A percentile compares a stretch with the other conserved stretches of the same genome.
phyloP scores from a whole-genome alignment of 345 rosid genomes.

The Acer yangbiense region DNA sequence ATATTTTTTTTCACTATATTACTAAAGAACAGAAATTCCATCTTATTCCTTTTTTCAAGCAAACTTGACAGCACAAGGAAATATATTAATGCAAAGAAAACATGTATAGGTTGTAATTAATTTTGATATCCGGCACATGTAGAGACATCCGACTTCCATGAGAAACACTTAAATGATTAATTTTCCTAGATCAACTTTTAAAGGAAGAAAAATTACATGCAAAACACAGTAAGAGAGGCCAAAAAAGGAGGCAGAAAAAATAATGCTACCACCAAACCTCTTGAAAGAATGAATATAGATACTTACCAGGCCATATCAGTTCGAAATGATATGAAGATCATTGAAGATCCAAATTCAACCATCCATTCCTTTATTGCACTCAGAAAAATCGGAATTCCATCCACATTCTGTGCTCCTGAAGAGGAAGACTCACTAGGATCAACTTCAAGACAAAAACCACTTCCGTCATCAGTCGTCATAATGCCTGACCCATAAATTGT shows the following conservation, averaged over 20 bases:
- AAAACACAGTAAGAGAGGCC: neutral
- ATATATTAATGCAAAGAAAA: neutral
- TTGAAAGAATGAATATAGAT: neutral
- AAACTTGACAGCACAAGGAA: neutral
- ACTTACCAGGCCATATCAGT: slow-evolving; percentile 82
- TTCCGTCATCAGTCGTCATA: slow-evolving; percentile 66
- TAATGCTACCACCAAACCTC: slow-evolving; percentile 13
- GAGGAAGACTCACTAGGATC: slow-evolving; percentile 47
- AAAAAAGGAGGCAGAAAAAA: neutral
- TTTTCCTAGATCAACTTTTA: neutral
- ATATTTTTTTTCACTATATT: neutral
- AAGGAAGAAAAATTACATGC: neutral
- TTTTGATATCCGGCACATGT: neutral
- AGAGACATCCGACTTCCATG: neutral
- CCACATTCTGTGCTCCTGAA: slow-evolving; percentile 34
- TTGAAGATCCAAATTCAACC: slow-evolving; percentile 66
- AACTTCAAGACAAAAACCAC: slow-evolving; percentile 49
- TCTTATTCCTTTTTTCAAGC: neutral
- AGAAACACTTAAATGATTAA: neutral
- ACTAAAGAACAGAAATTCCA: neutral
- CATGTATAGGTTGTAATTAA: neutral
- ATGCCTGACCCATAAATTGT: slow-evolving; percentile 76
- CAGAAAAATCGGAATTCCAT: slow-evolving; percentile 54
- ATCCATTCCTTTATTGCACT: slow-evolving; percentile 86
- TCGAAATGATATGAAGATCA: slow-evolving; percentile 58